Base-by-base conservation (phyloP, 192 early-diverging fungal genomes). In the Lunasporangiospora selenospora region DNA sequence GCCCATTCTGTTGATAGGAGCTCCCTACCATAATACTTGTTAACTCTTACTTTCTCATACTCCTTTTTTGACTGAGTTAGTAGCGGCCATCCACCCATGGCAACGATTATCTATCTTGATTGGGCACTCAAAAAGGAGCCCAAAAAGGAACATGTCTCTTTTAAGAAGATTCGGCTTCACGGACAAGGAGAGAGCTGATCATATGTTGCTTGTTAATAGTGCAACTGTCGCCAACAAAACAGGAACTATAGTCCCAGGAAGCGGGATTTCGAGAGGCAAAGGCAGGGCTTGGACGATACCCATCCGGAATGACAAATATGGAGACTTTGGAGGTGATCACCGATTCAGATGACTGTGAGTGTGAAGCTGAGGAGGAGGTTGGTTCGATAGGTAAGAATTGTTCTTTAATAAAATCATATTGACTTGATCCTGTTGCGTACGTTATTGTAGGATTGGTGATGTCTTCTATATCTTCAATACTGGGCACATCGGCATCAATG, bases 121-220 rank as follows among this genome's bases (percentile, higher is more conserved):
- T 48, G 46, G 58, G 40, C 48, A 30, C 37, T 52, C 16, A 21
- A 52, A 0, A 52, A 52, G 47, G 48, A 62, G 30, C 50, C 39
- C 18, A 34, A 44, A 9, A 62, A 62, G 38, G 49, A 62, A 15
- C 60, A 62, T 44, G 60, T 53, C 49, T 36, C 60, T 0, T 36
- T 53, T 21, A 33, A 23, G 37, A 53, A 61, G 29, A 51, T 61
- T 61, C n/a, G 36, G 38, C 26, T 41, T 63, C 16, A 61, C 58
- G 4, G 47, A 38, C 47, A 49, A 50, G 40, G 19, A 41, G 40
- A 41, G 3, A 18, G 40, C 40, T 12, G 40, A 41, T 41, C 40
- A 41, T 41, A 41, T 41, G 4, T 41, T 41, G 40, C 40, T 41
- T 41, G 40, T 41, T 41, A 41, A 41, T 12, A n/a, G n/a, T n/a